Conservation (phyloP, 192 early-diverging fungal species). For the Coemansia sp. region DNA sequence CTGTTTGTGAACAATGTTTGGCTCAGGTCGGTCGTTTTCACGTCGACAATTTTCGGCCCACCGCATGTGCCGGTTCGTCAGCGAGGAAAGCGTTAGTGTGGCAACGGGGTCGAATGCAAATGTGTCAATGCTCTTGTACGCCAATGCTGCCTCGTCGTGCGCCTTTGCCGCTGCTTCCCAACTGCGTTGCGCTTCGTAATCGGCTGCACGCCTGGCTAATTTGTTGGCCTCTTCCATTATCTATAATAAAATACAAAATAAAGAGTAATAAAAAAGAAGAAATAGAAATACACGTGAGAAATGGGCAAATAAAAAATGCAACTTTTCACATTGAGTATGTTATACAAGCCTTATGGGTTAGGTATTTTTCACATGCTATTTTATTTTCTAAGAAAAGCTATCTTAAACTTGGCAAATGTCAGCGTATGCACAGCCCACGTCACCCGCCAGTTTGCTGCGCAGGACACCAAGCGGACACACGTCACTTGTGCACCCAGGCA, state of each 20-base stretch:
- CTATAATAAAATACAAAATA: constrained; percentile 1
- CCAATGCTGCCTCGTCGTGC: constrained; percentile 27
- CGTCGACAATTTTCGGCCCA: constrained; percentile 49
- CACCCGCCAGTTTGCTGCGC: constrained; percentile 19
- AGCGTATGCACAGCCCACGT: constrained; percentile 35
- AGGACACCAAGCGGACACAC: constrained; percentile 25
- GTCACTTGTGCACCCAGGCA: constrained; percentile 20
- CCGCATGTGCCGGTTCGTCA: constrained; percentile 36
- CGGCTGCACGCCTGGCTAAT: constrained; percentile 28
- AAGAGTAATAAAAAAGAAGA: not conserved
- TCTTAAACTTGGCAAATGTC: constrained; percentile 11
- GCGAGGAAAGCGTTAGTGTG: constrained; percentile 33
- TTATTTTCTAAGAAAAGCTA: too few species aligned
- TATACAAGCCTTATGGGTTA: too few species aligned
- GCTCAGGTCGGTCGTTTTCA: constrained; percentile 10
- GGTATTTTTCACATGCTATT: too few species aligned
- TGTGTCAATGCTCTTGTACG: constrained; percentile 18
- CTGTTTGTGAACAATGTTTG: not conserved
- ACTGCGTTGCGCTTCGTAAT: constrained; percentile 18
- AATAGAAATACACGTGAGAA: not conserved
- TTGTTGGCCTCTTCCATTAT: constrained; percentile 42
- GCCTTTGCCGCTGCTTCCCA: constrained; percentile 31
- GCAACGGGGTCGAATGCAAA: constrained; percentile 50
- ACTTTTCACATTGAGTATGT: too few species aligned
- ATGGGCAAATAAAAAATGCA: too few species aligned